Percentiles rank a stretch among this genome's conserved stretches.
phyloP scores from a whole-genome alignment of 192 early-diverging fungal species.

The Kappamyces sp. region DNA sequence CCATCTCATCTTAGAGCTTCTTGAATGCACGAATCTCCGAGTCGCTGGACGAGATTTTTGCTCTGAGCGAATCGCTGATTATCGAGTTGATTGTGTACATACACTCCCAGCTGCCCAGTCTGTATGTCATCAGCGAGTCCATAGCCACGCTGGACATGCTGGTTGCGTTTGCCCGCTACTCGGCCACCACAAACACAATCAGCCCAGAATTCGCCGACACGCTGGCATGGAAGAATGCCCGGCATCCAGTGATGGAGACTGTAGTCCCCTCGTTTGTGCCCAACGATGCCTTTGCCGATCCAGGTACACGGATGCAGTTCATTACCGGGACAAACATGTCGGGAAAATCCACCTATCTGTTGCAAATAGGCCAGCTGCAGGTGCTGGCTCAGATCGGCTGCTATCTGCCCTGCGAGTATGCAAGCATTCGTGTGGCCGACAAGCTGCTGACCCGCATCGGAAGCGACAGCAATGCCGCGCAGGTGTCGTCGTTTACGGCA shows the following conservation, averaged over 20 bases:
- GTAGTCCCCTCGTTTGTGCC: constrained; percentile 49
- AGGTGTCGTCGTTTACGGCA: constrained; percentile 71
- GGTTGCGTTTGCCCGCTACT: constrained; percentile 62
- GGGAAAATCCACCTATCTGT: constrained; percentile 81
- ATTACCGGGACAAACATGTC: constrained; percentile 87
- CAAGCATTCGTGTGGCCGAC: constrained; percentile 63
- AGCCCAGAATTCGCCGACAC: constrained; percentile 75
- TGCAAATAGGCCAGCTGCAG: constrained; percentile 67
- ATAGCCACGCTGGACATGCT: constrained; percentile 77
- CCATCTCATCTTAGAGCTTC: not conserved
- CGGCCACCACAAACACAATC: constrained; percentile 19
- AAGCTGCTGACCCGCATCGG: constrained; percentile 72
- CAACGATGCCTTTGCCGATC: constrained; percentile 62
- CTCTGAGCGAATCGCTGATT: constrained; percentile 40
- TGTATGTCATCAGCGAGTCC: constrained; percentile 70
- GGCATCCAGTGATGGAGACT: constrained; percentile 68
- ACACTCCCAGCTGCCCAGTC: constrained; percentile 46
- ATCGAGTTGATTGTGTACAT: constrained; percentile 46
- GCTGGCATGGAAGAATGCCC: constrained; percentile 65
- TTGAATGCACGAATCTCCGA: constrained; percentile 77
- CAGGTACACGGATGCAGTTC: constrained; percentile 58
- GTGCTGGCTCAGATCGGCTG: constrained; percentile 85
- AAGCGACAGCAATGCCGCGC: constrained; percentile 53
- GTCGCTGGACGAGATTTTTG: constrained; percentile 73
- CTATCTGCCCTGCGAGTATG: constrained; percentile 77